Evolutionary conservation across 2,329 filamentous ascomycete species (phyloP).

Genomic region (Xylaria sp.): DNA sequence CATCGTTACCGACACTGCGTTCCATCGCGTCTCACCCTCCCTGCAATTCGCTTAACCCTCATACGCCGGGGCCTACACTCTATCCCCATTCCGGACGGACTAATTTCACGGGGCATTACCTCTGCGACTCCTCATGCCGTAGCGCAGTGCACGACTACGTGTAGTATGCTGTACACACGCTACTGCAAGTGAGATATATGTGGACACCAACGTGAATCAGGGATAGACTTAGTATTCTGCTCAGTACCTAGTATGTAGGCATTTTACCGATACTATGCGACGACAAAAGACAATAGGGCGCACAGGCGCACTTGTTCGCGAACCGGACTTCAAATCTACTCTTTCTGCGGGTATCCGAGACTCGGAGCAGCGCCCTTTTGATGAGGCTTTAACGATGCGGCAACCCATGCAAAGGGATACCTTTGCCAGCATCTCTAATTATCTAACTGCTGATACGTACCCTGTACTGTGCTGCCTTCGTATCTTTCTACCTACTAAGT

Average conservation of each 20-base stretch:
- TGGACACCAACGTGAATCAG: background rate
- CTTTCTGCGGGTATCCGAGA: no score
- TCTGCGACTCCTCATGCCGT: background rate
- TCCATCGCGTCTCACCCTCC: constrained; percentile 27
- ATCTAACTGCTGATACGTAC: no score
- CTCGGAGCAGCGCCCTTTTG: no score
- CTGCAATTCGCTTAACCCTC: constrained; percentile 7
- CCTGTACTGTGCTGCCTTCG: no score
- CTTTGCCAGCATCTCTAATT: no score
- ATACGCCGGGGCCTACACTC: background rate
- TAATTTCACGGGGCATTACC: background rate
- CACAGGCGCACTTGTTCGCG: background rate
- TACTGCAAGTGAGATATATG: background rate
- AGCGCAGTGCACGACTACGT: no score
- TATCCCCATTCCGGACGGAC: background rate
- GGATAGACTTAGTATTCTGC: background rate
- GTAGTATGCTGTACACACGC: no score
- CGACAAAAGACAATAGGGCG: constrained; percentile 7
- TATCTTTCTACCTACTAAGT: no score
- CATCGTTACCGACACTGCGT: constrained; percentile 30
- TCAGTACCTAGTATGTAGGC: no score
- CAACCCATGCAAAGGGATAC: no score
- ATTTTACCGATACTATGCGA: background rate
- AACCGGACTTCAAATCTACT: background rate
- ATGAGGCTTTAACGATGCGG: no score